Evolutionary conservation across 306 rosid species (phyloP), one percentile per base, ranked within the genome.

Genomic region (apple (Malus domestica)): DNA sequence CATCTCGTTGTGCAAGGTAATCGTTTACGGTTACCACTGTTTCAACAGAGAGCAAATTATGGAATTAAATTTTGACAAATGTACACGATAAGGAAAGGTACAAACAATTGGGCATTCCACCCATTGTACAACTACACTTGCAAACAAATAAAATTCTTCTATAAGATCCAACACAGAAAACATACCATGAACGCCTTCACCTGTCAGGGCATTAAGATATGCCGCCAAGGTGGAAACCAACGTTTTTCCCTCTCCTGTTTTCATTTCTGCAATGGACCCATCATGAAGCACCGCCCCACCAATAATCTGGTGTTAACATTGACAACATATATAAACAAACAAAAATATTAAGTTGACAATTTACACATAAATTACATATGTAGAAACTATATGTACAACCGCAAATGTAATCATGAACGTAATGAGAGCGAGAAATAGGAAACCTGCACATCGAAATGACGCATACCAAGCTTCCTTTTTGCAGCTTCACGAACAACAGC

Each of bases 401-500:
- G 9, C 51, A 80, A 35, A 22, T 11, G 9, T 67, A 51, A 60
- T 35, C 9, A 63, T 25, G 18, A 32, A 38, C 46, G 63, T 7
- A 54, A 55, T 3, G 11, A 57, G 70, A n/a, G 35, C 0, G 33
- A 23, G 40, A 51, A 60, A 67, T 57, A 19, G 8, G 67, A 79
- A 45, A 87, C 98, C 97, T 95, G 98, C 67, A 95, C 98, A 86
- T 95, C 97, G 32, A 95, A 95, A 81, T 95, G 98, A 22, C 97
- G 97, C 98, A 95, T 95, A 67, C 98, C 92, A 68, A 95, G 97
- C 76, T 90, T 95, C 79, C 98, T 79, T 80, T 77, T 85, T 0
- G 98, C 98, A 76, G 98, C 97, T 85, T 95, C 98, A 72, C 98
- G 97, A 82, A 95, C 98, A 67, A 95, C 98, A 51, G 97, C 92